A percentile compares a stretch with the other conserved stretches of the same genome.
Evolutionary conservation across 768 basidiomycete species (phyloP).

Genomic region (Suillus paluster): DNA sequence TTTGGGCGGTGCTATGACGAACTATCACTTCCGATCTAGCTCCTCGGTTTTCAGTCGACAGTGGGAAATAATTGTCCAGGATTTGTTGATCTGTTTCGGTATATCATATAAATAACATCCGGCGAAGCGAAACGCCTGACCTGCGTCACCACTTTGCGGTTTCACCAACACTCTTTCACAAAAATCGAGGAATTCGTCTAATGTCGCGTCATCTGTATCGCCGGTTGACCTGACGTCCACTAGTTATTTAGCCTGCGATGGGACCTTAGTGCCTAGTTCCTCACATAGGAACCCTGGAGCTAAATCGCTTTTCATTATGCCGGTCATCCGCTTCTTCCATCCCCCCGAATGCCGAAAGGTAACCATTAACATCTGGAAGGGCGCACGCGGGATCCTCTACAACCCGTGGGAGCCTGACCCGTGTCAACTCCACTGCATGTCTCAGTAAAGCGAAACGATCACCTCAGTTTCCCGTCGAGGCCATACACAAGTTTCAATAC

Average conservation of each 20-base stretch:
- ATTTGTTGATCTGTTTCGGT: constrained; percentile 34
- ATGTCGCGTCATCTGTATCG: constrained; percentile 50
- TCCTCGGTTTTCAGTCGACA: constrained; percentile 17
- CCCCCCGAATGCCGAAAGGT: constrained; percentile 46
- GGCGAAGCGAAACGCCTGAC: constrained; percentile 21
- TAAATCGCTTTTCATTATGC: constrained; percentile 43
- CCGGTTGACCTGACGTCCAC: constrained; percentile 50
- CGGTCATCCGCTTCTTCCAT: constrained; percentile 40
- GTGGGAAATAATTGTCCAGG: constrained; percentile 47
- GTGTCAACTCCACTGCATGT: constrained; percentile 15
- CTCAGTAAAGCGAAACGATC: constrained; percentile 18
- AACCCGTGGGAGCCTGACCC: constrained; percentile 47
- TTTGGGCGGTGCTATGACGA: neutral
- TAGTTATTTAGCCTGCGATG: constrained; percentile 11
- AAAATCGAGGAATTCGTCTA: constrained; percentile 71
- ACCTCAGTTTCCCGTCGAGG: constrained; percentile 71
- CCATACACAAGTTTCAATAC: constrained; percentile 88
- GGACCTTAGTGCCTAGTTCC: constrained; percentile 26
- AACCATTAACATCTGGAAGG: constrained; percentile 56
- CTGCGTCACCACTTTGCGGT: constrained; percentile 31
- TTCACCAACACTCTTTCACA: constrained; percentile 58
- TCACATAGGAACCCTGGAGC: constrained; percentile 51
- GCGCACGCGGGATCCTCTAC: constrained; percentile 62
- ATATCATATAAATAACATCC: constrained; percentile 2
- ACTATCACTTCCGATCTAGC: neutral